Conservation (phyloP, 2,329 filamentous ascomycete genomes). For the Ophiostoma himal-ulmi region DNA sequence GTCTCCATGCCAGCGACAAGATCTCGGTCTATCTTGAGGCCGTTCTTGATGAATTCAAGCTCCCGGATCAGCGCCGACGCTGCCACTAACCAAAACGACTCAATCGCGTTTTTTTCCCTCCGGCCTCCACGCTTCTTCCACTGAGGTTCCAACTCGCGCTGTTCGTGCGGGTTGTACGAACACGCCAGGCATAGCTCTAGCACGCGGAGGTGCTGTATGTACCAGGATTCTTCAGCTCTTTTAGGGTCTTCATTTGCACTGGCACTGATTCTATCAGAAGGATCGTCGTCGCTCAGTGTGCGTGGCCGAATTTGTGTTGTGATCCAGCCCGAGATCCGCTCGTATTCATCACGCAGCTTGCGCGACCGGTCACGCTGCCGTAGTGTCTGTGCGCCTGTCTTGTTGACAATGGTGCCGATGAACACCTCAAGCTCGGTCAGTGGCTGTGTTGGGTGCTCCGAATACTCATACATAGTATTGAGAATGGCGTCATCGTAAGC, state of each 20-base stretch:
- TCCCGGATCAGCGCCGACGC: conserved; percentile 32
- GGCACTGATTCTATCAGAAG: background rate
- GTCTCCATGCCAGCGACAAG: conserved; percentile 14
- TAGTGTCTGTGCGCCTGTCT: conserved; percentile 42
- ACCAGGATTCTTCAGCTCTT: background rate
- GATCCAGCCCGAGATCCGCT: conserved; percentile 40
- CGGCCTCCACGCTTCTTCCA: background rate
- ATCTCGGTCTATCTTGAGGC: conserved; percentile 3
- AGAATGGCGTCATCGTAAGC: conserved; percentile 45
- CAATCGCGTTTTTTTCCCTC: conserved; percentile 21
- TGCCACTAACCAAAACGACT: conserved; percentile 34
- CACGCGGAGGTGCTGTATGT: conserved; percentile 19
- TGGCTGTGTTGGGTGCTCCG: conserved; percentile 41
- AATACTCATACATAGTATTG: conserved; percentile 39
- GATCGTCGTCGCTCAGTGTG: background rate
- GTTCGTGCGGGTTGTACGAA: conserved; percentile 19
- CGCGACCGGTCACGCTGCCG: conserved; percentile 48
- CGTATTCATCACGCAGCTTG: conserved; percentile 48
- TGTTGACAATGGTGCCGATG: conserved; percentile 51
- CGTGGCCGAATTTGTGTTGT: conserved; percentile 28
- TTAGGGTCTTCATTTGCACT: background rate
- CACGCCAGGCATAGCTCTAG: conserved; percentile 34
- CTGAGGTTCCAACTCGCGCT: background rate
- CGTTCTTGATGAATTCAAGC: conserved; percentile 22
- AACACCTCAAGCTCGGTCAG: conserved; percentile 51